These are phyloP conservation scores for Serendipita sp. DNA, from an alignment of 768 basidiomycete species.

Conservation along the genomic window DNA sequence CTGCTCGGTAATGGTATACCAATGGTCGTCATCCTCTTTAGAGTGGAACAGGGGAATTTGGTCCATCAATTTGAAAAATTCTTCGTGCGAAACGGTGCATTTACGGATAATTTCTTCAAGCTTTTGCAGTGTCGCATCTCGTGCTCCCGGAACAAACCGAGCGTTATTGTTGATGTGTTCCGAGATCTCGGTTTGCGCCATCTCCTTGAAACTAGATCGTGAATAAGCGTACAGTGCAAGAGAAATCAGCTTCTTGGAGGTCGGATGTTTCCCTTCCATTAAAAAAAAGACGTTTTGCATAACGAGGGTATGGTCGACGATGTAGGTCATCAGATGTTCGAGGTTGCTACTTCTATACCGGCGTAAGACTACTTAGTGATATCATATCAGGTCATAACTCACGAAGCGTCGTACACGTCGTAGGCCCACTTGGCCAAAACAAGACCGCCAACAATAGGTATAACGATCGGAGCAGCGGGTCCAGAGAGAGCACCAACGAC, in stretches of 20 bases:
- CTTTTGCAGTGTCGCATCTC: neutral
- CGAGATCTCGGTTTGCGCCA: neutral
- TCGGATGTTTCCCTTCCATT: neutral
- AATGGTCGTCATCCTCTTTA: no score
- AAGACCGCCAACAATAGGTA: neutral
- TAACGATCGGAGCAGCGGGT: neutral
- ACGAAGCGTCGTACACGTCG: neutral
- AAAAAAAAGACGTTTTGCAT: constrained; percentile 16
- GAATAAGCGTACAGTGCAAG: neutral
- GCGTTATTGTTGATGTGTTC: neutral
- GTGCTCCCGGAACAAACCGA: neutral
- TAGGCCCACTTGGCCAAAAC: neutral
- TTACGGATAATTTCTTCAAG: neutral
- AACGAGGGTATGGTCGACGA: constrained; percentile 18
- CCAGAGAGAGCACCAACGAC: neutral
- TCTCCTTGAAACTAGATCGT: neutral
- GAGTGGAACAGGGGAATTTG: no score
- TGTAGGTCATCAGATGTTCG: constrained; percentile 17
- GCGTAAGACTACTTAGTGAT: no score
- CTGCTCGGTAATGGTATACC: no score
- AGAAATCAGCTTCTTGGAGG: neutral
- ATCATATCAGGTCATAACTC: neutral
- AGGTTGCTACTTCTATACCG: constrained; percentile 4
- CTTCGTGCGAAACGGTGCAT: no score
- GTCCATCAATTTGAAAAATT: no score